Percentiles rank a stretch among this genome's conserved stretches.
Evolutionary conservation across 2,329 filamentous ascomycete genomes (phyloP).

Genomic region (Ophiostoma triangulosporum): DNA sequence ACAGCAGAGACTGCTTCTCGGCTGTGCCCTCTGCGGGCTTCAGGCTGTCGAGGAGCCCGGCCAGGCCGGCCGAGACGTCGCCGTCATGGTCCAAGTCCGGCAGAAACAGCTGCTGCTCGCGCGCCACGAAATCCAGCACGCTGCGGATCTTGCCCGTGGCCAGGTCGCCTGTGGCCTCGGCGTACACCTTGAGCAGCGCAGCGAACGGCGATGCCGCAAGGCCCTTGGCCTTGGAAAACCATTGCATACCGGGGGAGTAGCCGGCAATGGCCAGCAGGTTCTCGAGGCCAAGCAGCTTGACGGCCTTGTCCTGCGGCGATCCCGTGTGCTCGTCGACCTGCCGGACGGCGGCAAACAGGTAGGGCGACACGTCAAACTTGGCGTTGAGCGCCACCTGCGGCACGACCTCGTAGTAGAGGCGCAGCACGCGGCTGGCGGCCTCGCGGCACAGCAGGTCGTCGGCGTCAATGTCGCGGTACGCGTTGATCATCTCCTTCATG

Average conservation of each 20-base stretch:
- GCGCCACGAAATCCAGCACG: slow-evolving; percentile 46
- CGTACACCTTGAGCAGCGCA: slow-evolving; percentile 49
- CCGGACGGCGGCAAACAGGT: slow-evolving; percentile 55
- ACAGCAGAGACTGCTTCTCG: slow-evolving; percentile 18
- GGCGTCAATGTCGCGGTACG: slow-evolving; percentile 55
- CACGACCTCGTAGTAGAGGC: slow-evolving; percentile 72
- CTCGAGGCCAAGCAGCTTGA: slow-evolving; percentile 62
- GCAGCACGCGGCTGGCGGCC: slow-evolving; percentile 62
- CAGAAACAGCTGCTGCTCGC: slow-evolving; percentile 46
- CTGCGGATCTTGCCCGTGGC: slow-evolving; percentile 36
- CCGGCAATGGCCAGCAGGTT: slow-evolving; percentile 70
- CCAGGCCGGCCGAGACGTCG: slow-evolving; percentile 20
- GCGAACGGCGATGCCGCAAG: slow-evolving; percentile 56
- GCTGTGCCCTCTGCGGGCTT: not conserved
- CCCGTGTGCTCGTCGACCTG: slow-evolving; percentile 40
- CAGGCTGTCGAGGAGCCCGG: slow-evolving; percentile 31
- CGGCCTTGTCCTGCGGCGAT: slow-evolving; percentile 33
- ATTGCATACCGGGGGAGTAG: slow-evolving; percentile 72
- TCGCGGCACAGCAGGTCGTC: slow-evolving; percentile 65
- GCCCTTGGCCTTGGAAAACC: slow-evolving; percentile 65
- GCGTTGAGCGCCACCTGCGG: slow-evolving; percentile 69
- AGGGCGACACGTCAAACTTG: slow-evolving; percentile 75
- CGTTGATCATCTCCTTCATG: slow-evolving; percentile 65
- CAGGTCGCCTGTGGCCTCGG: slow-evolving; percentile 33
- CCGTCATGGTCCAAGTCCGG: not conserved